Base-by-base conservation (phyloP, 331 rosid genomes). In the Rosa hybrid region DNA sequence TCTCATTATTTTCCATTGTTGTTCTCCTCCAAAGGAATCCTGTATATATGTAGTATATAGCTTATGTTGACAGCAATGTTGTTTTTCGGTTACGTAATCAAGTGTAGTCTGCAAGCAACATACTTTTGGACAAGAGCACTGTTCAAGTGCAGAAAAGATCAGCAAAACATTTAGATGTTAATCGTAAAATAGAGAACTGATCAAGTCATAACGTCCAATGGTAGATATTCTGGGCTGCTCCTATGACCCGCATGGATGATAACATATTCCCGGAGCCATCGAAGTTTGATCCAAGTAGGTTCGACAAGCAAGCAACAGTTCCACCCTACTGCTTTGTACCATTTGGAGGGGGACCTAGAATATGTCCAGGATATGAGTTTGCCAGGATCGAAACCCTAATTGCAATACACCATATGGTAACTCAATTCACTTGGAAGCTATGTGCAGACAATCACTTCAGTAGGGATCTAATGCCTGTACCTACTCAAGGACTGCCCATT, bases 361-460 rank as follows among this genome's bases (percentile, higher is more conserved):
- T 86, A 34, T 91, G 96, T 72, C 97, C 96, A 11, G 96, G 96
- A 34, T 34, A 34, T 34, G 95, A 94, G 65, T 83, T 94, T 82
- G 84, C 94, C 6, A 90, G 84, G 87, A 77, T 90, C 76, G 96
- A 91, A 81, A 34, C 38, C 38, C 38, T 34, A 2, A 34, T 34
- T 34, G 38, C 38, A 34, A 90, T 92, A 62, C 98, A 94, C 70
- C 81, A 90, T 72, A 68, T 94, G 25, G 89, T 89, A 23, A 90
- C 96, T 1, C 83, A 51, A 17, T 94, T 89, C 90, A 84, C 65
- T 17, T 91, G 97, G 97, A 89, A 90, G 76, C 87, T 83, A 12
- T 74, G 71, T 74, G 88, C 97, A 38, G 91, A 89, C 72, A 84
- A 78, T 50, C 71, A 68, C 39, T 89, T 85, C 77, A 82, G 17